phyloP scores from a whole-genome alignment of 352 stramenopile species.

The Pythium dissimile region DNA sequence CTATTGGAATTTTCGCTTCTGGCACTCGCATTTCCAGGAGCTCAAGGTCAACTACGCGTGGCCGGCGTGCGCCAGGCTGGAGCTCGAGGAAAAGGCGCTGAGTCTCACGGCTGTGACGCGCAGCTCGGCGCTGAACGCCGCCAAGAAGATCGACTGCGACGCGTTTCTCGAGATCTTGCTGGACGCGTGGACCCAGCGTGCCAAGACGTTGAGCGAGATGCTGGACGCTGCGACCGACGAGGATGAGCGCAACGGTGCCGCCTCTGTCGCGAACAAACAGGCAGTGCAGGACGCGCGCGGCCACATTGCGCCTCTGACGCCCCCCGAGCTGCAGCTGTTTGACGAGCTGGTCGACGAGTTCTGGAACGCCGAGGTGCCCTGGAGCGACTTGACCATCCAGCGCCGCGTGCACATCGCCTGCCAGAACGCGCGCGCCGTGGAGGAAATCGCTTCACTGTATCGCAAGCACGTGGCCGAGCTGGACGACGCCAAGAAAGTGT shows the following conservation, averaged over 20 bases:
- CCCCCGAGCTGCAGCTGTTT: slow-evolving; percentile 42
- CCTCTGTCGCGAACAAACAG: slow-evolving; percentile 31
- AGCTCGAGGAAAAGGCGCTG: slow-evolving; percentile 56
- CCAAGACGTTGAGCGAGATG: slow-evolving; percentile 35
- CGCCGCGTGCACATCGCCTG: slow-evolving; percentile 20
- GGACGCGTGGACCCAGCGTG: slow-evolving; percentile 57
- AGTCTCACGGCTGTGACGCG: slow-evolving; percentile 27
- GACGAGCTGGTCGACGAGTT: slow-evolving; percentile 57
- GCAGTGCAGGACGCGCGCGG: slow-evolving; percentile 36
- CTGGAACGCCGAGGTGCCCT: slow-evolving; percentile 65
- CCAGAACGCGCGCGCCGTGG: slow-evolving; percentile 24
- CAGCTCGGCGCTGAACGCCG: slow-evolving; percentile 44
- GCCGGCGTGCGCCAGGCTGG: slow-evolving; percentile 38
- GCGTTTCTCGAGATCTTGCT: slow-evolving; percentile 65
- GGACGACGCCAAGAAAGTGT: slow-evolving; percentile 17
- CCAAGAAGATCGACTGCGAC: slow-evolving; percentile 77
- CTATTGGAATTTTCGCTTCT: slow-evolving; percentile 82
- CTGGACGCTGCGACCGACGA: slow-evolving; percentile 60
- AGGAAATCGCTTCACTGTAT: slow-evolving; percentile 47
- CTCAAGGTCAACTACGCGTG: slow-evolving; percentile 50
- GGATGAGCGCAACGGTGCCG: slow-evolving; percentile 34
- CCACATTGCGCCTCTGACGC: slow-evolving; percentile 33
- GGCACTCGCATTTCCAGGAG: slow-evolving; percentile 53
- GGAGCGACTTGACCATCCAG: slow-evolving; percentile 40
- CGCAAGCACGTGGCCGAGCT: slow-evolving; percentile 19